phyloP scores from a whole-genome alignment of 805 yeast genomes.

The Zygoascus bituminiphila region DNA sequence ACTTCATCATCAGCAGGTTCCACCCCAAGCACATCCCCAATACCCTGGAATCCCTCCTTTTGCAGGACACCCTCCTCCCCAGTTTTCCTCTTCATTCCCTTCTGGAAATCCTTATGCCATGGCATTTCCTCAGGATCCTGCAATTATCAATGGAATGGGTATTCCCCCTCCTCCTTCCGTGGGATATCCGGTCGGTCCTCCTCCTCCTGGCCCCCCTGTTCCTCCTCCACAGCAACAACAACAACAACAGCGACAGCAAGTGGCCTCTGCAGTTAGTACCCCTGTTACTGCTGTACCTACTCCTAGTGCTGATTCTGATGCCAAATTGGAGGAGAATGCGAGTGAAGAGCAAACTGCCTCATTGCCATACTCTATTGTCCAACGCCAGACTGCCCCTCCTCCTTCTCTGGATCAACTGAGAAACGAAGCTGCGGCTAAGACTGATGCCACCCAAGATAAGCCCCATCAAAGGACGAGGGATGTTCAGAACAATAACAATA shows the following conservation, averaged over 20 bases:
- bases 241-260: slow-evolving; percentile 14
- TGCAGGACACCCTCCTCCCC: slow-evolving; percentile 4
- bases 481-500: no score
- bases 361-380: slow-evolving; percentile 7
- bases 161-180: slow-evolving; percentile 5
- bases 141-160: slow-evolving; percentile 5
- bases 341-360: slow-evolving; percentile 15
- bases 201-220: background rate
- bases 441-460: slow-evolving; percentile 15
- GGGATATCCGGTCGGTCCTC: background rate
- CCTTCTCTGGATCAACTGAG: slow-evolving; percentile 17
- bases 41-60: slow-evolving; percentile 4
- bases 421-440: slow-evolving; percentile 15
- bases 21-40: slow-evolving; percentile 8
- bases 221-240: slow-evolving; percentile 16
- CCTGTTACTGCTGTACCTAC: background rate
- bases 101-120: slow-evolving; percentile 3
- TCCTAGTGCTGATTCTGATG: background rate
- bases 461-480: background rate
- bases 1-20: slow-evolving; percentile 20
- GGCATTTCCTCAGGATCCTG: slow-evolving; percentile 13
- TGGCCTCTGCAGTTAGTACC: background rate
- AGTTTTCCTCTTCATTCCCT: slow-evolving; percentile 6
- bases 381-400: slow-evolving; percentile 6
- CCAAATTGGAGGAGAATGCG: background rate